Base-by-base conservation (phyloP, 345 rosid genomes). In the Eutrema japonicum region DNA sequence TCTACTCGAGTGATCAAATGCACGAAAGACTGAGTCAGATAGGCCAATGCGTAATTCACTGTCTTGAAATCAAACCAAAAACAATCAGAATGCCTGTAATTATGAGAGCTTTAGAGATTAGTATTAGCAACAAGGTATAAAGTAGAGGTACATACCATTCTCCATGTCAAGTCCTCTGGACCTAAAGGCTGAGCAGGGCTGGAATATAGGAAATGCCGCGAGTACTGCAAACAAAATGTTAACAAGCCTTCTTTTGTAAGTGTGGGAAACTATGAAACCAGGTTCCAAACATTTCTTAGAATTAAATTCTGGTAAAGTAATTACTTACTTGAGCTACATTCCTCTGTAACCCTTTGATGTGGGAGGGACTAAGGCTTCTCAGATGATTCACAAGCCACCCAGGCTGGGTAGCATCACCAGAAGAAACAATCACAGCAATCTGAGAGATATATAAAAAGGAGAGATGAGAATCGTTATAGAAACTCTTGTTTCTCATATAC, bases 111-210 rank as follows among this genome's bases (percentile, higher is more conserved):
- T 13, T 6, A 55, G 50, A 42, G 9, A 11, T 26, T 61, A 10
- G 10, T 27, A 42, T 22, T 41, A 55, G 26, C 45, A 57, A 36
- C 8, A 57, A 32, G 7, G 7, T 58, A 10, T 37, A 58, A 6
- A 38, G 1, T 37, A 2, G 64, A 58, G 32, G 46, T 53, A 32
- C 89, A 16, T 40, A 92, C 97, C 97, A 92, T 86, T 86, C 92
- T 83, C 97, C 97, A 92, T 29, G 78, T 82, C 68, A 92, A 77
- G 79, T 92, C 97, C 83, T 92, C 97, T 6, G 97, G 96, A 70
- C 97, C 97, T 82, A 88, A 72, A 18, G 88, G 91, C 69, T 77
- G 92, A 64, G 96, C 96, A 61, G 97, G 97, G 74, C 73, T 84
- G 62, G 97, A 89, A 81, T 88, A 89, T n/a, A 92, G 43, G 67